Conservation (phyloP, 2,329 filamentous ascomycete species). For the Penicillium griseofulvum region DNA sequence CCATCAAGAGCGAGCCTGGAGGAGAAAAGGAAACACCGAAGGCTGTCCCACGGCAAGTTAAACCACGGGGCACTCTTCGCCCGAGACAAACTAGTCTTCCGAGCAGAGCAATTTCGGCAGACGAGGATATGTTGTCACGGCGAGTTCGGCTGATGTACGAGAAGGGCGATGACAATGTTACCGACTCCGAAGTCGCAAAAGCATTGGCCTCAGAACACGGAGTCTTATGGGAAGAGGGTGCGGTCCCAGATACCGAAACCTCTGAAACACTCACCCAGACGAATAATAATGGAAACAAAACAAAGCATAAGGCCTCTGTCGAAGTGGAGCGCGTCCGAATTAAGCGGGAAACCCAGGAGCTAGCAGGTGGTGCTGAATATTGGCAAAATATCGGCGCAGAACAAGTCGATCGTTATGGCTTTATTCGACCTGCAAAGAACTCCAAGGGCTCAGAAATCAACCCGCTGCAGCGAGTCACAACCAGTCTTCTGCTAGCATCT, state of each 20-base stretch:
- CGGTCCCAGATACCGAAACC: constrained; percentile 29
- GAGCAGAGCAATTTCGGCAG: constrained; percentile 57
- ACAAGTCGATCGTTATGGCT: constrained; percentile 65
- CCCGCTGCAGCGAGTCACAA: constrained; percentile 58
- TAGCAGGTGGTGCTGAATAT: constrained; percentile 63
- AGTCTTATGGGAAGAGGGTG: constrained; percentile 41
- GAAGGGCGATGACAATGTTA: constrained; percentile 57
- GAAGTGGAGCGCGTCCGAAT: constrained; percentile 37
- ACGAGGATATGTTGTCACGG: constrained; percentile 62
- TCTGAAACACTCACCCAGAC: constrained; percentile 26
- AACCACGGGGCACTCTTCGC: constrained; percentile 39
- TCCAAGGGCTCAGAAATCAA: constrained; percentile 36
- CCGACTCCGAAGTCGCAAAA: constrained; percentile 40
- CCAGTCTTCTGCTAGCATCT: constrained; percentile 56
- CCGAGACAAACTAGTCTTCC: constrained; percentile 37
- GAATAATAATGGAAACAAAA: constrained; percentile 26
- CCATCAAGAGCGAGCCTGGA: constrained; percentile 15
- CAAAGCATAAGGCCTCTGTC: constrained; percentile 28
- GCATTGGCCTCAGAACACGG: constrained; percentile 40
- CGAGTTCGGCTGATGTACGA: constrained; percentile 65
- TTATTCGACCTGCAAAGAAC: constrained; percentile 49
- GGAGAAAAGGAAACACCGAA: constrained; percentile 21
- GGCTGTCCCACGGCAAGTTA: constrained; percentile 26
- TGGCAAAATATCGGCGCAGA: constrained; percentile 60
- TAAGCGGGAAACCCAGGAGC: constrained; percentile 54